Percentiles rank a stretch among this genome's conserved stretches.
Evolutionary conservation across 352 stramenopile genomes (phyloP).

Genomic region (Globisporangium carolinianum): DNA sequence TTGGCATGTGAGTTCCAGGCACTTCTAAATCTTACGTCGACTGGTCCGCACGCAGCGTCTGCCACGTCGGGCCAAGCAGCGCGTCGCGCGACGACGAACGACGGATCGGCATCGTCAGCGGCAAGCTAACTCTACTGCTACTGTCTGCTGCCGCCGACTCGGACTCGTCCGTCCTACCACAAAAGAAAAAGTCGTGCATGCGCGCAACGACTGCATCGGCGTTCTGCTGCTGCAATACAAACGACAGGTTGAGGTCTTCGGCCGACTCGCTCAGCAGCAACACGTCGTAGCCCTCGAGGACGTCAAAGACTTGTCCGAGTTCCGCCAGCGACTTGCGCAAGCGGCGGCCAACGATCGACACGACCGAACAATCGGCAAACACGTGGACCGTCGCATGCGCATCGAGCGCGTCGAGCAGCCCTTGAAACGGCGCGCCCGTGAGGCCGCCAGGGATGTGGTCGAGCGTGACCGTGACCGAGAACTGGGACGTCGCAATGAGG

Average conservation of each 20-base stretch:
- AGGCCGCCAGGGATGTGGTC: slow-evolving; percentile 83
- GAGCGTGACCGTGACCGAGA: slow-evolving; percentile 83
- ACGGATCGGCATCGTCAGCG: neutral
- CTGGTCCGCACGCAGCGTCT: neutral
- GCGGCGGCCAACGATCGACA: slow-evolving; percentile 80
- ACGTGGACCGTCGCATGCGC: slow-evolving; percentile 71
- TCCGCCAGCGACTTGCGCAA: slow-evolving; percentile 77
- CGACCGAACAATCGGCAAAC: slow-evolving; percentile 74
- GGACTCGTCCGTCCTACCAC: neutral
- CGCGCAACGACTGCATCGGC: slow-evolving; percentile 71
- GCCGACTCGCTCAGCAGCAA: slow-evolving; percentile 81
- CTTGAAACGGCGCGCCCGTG: slow-evolving; percentile 56
- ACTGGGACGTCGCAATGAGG: slow-evolving; percentile 86
- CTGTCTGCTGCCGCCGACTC: neutral
- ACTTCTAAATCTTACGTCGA: too few species aligned
- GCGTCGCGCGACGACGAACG: neutral
- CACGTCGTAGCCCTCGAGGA: slow-evolving; percentile 81
- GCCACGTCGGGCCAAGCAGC: neutral
- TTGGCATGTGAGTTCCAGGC: too few species aligned
- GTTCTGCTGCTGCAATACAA: slow-evolving; percentile 77
- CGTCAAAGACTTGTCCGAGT: slow-evolving; percentile 78
- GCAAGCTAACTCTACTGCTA: neutral
- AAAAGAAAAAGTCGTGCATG: slow-evolving; percentile 80
- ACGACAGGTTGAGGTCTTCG: slow-evolving; percentile 88
- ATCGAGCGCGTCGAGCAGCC: slow-evolving; percentile 57